A percentile compares a stretch with the other conserved stretches of the same genome.
phyloP scores from a whole-genome alignment of 2,329 filamentous ascomycete genomes.

The Mariannaea sp. region DNA sequence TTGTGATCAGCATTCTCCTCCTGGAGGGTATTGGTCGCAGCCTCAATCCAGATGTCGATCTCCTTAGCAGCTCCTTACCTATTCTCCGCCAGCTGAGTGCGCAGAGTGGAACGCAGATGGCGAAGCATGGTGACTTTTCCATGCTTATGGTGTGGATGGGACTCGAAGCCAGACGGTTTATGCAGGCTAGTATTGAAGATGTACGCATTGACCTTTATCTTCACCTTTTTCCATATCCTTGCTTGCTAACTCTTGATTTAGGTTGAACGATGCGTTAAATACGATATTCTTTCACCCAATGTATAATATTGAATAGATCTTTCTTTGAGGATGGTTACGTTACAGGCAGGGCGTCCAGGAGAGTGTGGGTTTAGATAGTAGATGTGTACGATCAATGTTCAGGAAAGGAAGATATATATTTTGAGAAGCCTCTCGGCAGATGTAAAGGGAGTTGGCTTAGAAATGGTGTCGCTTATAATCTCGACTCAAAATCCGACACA shows the following conservation, averaged over 20 bases:
- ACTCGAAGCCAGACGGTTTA: slow-evolving; percentile 83
- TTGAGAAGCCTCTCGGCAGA: not conserved
- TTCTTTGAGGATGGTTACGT: slow-evolving; percentile 4
- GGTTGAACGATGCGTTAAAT: slow-evolving; percentile 89
- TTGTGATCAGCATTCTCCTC: slow-evolving; percentile 91
- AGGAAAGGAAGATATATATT: slow-evolving; percentile 9
- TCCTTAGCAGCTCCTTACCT: slow-evolving; percentile 83
- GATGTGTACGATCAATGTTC: not conserved
- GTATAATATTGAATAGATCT: slow-evolving; percentile 58
- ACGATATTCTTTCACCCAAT: slow-evolving; percentile 86
- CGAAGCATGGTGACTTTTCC: slow-evolving; percentile 74
- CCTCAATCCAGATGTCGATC: slow-evolving; percentile 83
- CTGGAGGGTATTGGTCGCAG: slow-evolving; percentile 92
- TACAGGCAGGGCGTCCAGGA: slow-evolving; percentile 24
- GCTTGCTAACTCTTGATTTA: slow-evolving; percentile 39
- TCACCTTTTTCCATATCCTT: not conserved
- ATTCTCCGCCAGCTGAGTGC: slow-evolving; percentile 88
- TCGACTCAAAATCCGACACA: not conserved
- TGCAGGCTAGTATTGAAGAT: slow-evolving; percentile 89
- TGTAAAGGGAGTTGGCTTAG: not conserved
- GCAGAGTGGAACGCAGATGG: slow-evolving; percentile 71
- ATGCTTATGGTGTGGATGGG: slow-evolving; percentile 94
- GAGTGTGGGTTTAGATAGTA: not conserved
- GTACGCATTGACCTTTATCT: slow-evolving; percentile 49
- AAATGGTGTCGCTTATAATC: not conserved